phyloP scores from a whole-genome alignment of 106 monocot genomes.

The Platanthera zijinensis region DNA sequence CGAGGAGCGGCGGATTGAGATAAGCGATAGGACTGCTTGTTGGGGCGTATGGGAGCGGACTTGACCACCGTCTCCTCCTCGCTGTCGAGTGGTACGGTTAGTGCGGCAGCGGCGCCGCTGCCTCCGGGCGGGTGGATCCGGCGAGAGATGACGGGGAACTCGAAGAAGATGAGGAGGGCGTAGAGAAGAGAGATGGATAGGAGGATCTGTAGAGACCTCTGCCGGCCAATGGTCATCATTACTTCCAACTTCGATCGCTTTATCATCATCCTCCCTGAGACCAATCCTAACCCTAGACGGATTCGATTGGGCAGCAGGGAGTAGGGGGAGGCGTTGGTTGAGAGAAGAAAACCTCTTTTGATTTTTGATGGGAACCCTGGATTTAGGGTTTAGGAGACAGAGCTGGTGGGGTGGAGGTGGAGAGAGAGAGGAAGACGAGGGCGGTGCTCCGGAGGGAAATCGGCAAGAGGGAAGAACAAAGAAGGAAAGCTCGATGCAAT shows the following conservation, averaged over 20 bases:
- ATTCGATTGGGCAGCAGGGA: constrained; percentile 1
- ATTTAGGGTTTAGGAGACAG: not conserved
- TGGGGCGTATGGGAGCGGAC: constrained; percentile 21
- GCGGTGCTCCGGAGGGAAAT: not conserved
- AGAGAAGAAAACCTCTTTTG: not conserved
- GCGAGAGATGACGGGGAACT: constrained; percentile 15
- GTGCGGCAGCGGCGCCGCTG: not conserved
- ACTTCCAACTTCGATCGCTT: constrained; percentile 15
- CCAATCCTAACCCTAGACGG: constrained; percentile 7
- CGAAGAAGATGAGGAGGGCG: constrained; percentile 13
- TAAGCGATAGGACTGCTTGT: constrained; percentile 10
- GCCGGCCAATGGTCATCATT: constrained; percentile 2
- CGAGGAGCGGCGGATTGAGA: constrained; percentile 9
- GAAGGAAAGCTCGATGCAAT: not conserved
- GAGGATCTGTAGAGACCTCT: constrained; percentile 23
- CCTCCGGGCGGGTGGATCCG: constrained; percentile 1
- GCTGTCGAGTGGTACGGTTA: constrained; percentile 15
- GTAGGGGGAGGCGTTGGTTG: not conserved
- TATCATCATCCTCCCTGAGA: not conserved
- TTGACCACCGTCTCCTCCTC: constrained; percentile 14
- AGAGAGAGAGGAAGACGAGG: too few relatives aligned
- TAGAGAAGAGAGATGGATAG: constrained; percentile 15
- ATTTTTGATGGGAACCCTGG: not conserved
- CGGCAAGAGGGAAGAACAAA: not conserved
- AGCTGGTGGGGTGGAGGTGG: not conserved